Base-by-base conservation (phyloP, 1,284 basidiomycete species). In the Malassezia pachydermatis region DNA sequence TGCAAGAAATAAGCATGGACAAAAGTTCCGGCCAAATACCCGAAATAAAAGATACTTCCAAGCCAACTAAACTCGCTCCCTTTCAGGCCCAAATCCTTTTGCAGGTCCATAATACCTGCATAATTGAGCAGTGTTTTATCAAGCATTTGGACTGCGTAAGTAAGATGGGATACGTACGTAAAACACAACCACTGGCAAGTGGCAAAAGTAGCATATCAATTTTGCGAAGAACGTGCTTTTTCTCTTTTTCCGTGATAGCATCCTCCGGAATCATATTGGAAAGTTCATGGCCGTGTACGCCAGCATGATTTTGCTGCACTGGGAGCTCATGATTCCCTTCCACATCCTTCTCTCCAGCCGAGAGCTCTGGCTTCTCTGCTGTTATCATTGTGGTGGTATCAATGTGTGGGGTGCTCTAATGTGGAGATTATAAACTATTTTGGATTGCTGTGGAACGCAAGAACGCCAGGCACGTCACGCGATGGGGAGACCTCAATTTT, bases 201-300 rank as follows among this genome's bases (percentile, higher is more conserved):
- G 69, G 69, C 48, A 71, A 48, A 33, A 72, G 49, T 24, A 59
- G 33, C 39, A 25, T 13, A 54, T 72, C 70, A 40, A 71, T 60
- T 50, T 71, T 72, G 35, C 60, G 50, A 2, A 68, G 41, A 3
- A 68, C 58, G 3, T 39, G 40, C n/a, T 48, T 47, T 34, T 47
- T 44, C 29, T 68, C 67, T 8, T 19, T 10, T 7, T 28, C 16
- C 5, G 30, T 35, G 14, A 29, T 10, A 1, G n/a, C 33, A 7
- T 36, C 34, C n/a, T 28, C 22, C 5, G 25, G 34, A 4, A 45
- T 24, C 8, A 35, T 5, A 5, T 19, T 14, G 27, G 40, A 34
- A 7, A 34, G 19, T n/a, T n/a, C n/a, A n/a, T n/a, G n/a, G n/a
- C n/a, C n/a, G n/a, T n/a, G n/a, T n/a, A n/a, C n/a, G n/a, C 32